These are phyloP conservation scores for Rhodotorula sp. DNA, from an alignment of 1,284 basidiomycete species.

Conservation along the genomic window DNA sequence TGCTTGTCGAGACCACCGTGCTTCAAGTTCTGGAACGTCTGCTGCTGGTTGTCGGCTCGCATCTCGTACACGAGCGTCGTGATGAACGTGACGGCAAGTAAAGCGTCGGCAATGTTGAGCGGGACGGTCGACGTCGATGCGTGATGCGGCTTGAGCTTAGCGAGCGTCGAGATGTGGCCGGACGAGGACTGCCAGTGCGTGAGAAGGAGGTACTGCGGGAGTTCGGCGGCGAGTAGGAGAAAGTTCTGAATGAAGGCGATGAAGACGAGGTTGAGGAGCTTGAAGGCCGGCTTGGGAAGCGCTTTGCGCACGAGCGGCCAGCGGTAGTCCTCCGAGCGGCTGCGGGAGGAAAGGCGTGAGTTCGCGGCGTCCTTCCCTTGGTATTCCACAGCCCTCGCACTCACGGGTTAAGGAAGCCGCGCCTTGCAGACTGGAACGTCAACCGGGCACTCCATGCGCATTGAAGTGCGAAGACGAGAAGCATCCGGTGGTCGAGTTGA, in stretches of 20 bases:
- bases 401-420: slow-evolving; percentile 69
- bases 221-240: slow-evolving; percentile 61
- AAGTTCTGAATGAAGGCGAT: slow-evolving; percentile 76
- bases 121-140: slow-evolving; percentile 44
- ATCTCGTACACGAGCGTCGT: slow-evolving; percentile 68
- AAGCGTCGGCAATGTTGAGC: slow-evolving; percentile 64
- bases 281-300: slow-evolving; percentile 69
- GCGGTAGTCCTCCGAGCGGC: slow-evolving; percentile 83
- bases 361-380: neutral
- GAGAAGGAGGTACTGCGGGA: slow-evolving; percentile 55
- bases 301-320: slow-evolving; percentile 74
- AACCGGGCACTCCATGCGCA: slow-evolving; percentile 57
- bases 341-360: slow-evolving; percentile 34
- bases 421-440: slow-evolving; percentile 76
- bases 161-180: slow-evolving; percentile 39
- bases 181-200: slow-evolving; percentile 54
- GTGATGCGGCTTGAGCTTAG: slow-evolving; percentile 56
- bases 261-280: slow-evolving; percentile 75
- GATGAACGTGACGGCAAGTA: slow-evolving; percentile 63
- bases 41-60: slow-evolving; percentile 86
- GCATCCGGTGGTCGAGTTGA: slow-evolving; percentile 47
- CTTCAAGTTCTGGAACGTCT: slow-evolving; percentile 75
- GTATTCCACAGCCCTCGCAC: neutral
- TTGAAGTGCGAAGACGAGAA: slow-evolving; percentile 49
- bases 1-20: slow-evolving; percentile 48